These are phyloP conservation scores for Chloris gayana DNA, from an alignment of 176 grass and related monocot genomes.

Conservation along the genomic window DNA sequence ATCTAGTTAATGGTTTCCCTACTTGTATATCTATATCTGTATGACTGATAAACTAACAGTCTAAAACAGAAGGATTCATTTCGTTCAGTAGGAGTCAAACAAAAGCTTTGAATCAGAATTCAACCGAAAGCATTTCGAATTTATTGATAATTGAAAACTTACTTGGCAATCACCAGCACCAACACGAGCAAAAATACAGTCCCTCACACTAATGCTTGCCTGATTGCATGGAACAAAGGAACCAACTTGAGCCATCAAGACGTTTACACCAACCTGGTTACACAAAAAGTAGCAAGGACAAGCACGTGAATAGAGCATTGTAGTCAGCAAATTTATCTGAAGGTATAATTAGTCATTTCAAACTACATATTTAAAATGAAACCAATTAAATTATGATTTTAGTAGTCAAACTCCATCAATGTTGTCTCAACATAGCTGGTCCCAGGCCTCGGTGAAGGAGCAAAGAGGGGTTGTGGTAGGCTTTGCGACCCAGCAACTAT, in stretches of 20 bases:
- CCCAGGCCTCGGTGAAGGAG: no score
- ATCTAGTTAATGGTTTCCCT: conserved; percentile 13
- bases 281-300: conserved; percentile 36
- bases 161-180: conserved; percentile 99
- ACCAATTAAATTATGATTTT: not conserved
- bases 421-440: not conserved
- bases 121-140: conserved; percentile 22
- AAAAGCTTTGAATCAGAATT: conserved; percentile 23
- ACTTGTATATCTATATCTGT: conserved; percentile 12
- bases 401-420: not conserved
- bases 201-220: conserved; percentile 86
- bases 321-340: not conserved
- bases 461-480: not conserved
- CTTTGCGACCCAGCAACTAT: not conserved
- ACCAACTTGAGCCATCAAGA: conserved; percentile 97
- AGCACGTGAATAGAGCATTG: conserved; percentile 13
- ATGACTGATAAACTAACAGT: conserved; percentile 9
- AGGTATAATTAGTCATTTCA: not conserved
- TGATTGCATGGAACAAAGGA: conserved; percentile 89
- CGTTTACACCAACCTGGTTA: conserved; percentile 87
- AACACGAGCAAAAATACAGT: conserved; percentile 99
- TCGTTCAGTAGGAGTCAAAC: not conserved
- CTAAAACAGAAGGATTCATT: conserved; percentile 31
- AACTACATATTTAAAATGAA: not conserved
- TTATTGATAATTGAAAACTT: conserved; percentile 37